Evolutionary conservation across 148 eudicot species (phyloP).

Genomic region (Persicaria maculosa): DNA sequence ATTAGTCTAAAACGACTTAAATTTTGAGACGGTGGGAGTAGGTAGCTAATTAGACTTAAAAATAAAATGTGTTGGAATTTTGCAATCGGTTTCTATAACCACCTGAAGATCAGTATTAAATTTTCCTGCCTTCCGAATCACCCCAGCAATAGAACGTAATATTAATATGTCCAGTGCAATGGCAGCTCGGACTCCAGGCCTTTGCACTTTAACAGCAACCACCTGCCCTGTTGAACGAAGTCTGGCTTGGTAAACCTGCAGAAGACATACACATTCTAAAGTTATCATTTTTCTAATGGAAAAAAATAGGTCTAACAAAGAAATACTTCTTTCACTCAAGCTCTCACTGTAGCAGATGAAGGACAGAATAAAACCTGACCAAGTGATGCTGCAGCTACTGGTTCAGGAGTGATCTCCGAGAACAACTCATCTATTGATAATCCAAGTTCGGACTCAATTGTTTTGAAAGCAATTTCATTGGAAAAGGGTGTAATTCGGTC

Average conservation of each 20-base stretch:
- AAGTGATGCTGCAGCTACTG: constrained; percentile 96
- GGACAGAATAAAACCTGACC: constrained; percentile 59
- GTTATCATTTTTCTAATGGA: neutral
- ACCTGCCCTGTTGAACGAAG: constrained; percentile 54
- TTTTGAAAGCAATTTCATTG: constrained; percentile 63
- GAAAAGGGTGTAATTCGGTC: constrained; percentile 88
- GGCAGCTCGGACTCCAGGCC: constrained; percentile 96
- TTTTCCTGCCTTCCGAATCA: constrained; percentile 65
- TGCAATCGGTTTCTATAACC: neutral
- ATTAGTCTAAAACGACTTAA: too few species aligned
- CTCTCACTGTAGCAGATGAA: constrained; percentile 3
- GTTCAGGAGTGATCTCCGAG: constrained; percentile 79
- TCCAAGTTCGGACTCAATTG: constrained; percentile 84
- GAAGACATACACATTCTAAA: neutral
- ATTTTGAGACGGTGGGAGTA: too few species aligned
- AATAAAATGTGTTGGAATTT: neutral
- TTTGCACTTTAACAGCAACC: constrained; percentile 93
- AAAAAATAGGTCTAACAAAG: neutral
- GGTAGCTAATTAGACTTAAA: neutral
- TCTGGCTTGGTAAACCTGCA: constrained; percentile 83
- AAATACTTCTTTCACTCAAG: neutral
- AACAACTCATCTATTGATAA: constrained; percentile 58
- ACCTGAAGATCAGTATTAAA: constrained; percentile 97
- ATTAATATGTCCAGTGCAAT: constrained; percentile 84
- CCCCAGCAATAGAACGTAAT: constrained; percentile 70